Percentiles rank a stretch among this genome's conserved stretches.
These are phyloP conservation scores for Eimeria falciformis DNA, from an alignment of 169 alveolate genomes.

Conservation along the genomic window DNA sequence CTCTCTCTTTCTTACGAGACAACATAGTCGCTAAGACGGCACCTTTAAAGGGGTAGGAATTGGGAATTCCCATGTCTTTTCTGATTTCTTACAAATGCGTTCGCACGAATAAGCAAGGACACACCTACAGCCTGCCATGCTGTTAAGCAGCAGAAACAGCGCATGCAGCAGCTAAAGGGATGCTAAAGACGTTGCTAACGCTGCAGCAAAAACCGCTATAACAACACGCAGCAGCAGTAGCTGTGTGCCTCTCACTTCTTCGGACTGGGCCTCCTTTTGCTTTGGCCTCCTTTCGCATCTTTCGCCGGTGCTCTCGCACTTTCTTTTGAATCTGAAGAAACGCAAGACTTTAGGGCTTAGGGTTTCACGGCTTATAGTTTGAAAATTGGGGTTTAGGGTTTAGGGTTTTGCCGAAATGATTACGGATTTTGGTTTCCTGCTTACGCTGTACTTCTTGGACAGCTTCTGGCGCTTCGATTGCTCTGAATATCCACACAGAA, in stretches of 20 bases:
- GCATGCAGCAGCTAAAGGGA: not conserved
- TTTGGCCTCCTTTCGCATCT: constrained; percentile 89
- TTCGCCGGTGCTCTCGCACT: constrained; percentile 87
- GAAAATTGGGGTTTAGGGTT: not conserved
- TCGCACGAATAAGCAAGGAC: not conserved
- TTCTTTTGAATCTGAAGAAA: constrained; percentile 89
- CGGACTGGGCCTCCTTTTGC: constrained; percentile 78
- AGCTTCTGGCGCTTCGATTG: constrained; percentile 74
- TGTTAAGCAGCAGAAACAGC: not conserved
- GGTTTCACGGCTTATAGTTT: not conserved
- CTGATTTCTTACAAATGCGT: constrained; percentile 54
- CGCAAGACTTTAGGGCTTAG: not conserved
- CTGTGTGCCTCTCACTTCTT: constrained; percentile 6
- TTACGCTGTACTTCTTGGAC: constrained; percentile 70
- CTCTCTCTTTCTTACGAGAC: constrained; percentile 84
- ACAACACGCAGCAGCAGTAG: not conserved
- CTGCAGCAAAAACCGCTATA: not conserved
- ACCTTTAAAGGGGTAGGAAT: constrained; percentile 88
- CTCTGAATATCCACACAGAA: constrained; percentile 4
- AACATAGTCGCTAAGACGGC: constrained; percentile 79
- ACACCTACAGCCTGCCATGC: not conserved
- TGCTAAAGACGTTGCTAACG: not conserved
- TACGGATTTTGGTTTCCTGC: too few species aligned
- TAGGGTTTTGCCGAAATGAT: not conserved
- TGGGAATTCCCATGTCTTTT: constrained; percentile 90